Conservation (phyloP, 345 rosid species). For the Aurinia saxatilis region DNA sequence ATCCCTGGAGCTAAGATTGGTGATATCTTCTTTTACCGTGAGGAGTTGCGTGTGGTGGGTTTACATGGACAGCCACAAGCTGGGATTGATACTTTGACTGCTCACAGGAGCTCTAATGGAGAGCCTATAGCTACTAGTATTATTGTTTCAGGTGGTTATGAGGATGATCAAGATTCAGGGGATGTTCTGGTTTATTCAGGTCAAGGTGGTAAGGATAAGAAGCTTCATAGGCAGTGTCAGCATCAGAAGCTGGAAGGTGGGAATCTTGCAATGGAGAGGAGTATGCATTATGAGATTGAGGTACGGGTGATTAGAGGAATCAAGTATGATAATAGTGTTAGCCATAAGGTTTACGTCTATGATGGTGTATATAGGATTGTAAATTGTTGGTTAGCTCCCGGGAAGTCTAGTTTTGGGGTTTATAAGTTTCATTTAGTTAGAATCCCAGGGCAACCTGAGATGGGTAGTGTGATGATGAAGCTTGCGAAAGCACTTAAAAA, state of each 20-base stretch:
- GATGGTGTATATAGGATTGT: slow-evolving; percentile 75
- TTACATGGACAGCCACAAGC: slow-evolving; percentile 74
- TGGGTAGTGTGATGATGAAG: slow-evolving; percentile 69
- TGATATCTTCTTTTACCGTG: slow-evolving; percentile 59
- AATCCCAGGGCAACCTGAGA: slow-evolving; percentile 64
- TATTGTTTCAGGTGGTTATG: slow-evolving; percentile 79
- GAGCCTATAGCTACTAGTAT: slow-evolving; percentile 79
- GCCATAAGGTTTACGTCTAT: slow-evolving; percentile 62
- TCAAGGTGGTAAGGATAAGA: slow-evolving; percentile 80
- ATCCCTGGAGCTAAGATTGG: slow-evolving; percentile 68
- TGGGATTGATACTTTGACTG: slow-evolving; percentile 68
- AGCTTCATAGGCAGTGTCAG: slow-evolving; percentile 44
- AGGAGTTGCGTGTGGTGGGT: slow-evolving; percentile 68
- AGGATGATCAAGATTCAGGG: slow-evolving; percentile 73
- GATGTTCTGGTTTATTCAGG: slow-evolving; percentile 64
- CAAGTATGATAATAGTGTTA: slow-evolving; percentile 41
- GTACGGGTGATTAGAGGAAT: slow-evolving; percentile 69
- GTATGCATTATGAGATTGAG: slow-evolving; percentile 69
- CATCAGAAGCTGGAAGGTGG: slow-evolving; percentile 82
- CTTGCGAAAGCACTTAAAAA: slow-evolving; percentile 44
- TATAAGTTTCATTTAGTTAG: slow-evolving; percentile 65
- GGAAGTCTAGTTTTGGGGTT: slow-evolving; percentile 82
- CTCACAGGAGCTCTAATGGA: slow-evolving; percentile 48
- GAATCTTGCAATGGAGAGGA: slow-evolving; percentile 76
- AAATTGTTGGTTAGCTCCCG: slow-evolving; percentile 64